Conservation (phyloP, 2,329 filamentous ascomycete genomes). For the Cadophora gregata region DNA sequence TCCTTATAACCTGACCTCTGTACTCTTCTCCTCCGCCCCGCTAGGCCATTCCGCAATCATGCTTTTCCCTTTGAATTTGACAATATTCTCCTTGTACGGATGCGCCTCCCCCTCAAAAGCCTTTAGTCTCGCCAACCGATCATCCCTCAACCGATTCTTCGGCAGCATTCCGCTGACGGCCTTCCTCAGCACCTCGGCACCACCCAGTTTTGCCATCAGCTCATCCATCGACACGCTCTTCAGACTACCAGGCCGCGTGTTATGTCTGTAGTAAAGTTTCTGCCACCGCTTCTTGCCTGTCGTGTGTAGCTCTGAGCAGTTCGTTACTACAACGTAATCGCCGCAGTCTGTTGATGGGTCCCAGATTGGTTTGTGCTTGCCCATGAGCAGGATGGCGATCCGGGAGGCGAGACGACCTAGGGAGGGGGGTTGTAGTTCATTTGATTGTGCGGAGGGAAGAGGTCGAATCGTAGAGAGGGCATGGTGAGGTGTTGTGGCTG, state of each 20-base stretch:
- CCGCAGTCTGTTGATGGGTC: slow-evolving; percentile 98
- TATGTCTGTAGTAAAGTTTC: slow-evolving; percentile 96
- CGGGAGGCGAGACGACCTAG: slow-evolving; percentile 87
- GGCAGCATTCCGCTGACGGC: slow-evolving; percentile 97
- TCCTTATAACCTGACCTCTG: slow-evolving; percentile 14
- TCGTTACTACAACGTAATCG: slow-evolving; percentile 95
- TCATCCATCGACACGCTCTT: slow-evolving; percentile 92
- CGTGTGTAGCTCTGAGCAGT: slow-evolving; percentile 83
- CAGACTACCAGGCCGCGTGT: slow-evolving; percentile 85
- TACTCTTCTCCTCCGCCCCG: not conserved
- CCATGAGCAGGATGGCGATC: slow-evolving; percentile 90
- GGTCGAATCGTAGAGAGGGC: slow-evolving; percentile 58
- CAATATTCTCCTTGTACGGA: slow-evolving; percentile 88
- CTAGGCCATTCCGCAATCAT: slow-evolving; percentile 38
- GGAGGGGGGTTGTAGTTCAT: slow-evolving; percentile 68
- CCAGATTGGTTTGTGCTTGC: slow-evolving; percentile 98
- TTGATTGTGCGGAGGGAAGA: slow-evolving; percentile 45
- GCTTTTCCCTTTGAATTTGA: slow-evolving; percentile 69
- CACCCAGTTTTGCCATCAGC: slow-evolving; percentile 93
- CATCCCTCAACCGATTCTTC: slow-evolving; percentile 91
- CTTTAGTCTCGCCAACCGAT: slow-evolving; percentile 86
- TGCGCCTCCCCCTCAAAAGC: slow-evolving; percentile 93
- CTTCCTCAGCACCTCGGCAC: slow-evolving; percentile 86
- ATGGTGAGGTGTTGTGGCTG: slow-evolving; percentile 70
- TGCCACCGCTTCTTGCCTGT: slow-evolving; percentile 93